Evolutionary conservation across 768 basidiomycete genomes (phyloP), one percentile per base, ranked within the genome.

Genomic region (Termitomyces sp.): DNA sequence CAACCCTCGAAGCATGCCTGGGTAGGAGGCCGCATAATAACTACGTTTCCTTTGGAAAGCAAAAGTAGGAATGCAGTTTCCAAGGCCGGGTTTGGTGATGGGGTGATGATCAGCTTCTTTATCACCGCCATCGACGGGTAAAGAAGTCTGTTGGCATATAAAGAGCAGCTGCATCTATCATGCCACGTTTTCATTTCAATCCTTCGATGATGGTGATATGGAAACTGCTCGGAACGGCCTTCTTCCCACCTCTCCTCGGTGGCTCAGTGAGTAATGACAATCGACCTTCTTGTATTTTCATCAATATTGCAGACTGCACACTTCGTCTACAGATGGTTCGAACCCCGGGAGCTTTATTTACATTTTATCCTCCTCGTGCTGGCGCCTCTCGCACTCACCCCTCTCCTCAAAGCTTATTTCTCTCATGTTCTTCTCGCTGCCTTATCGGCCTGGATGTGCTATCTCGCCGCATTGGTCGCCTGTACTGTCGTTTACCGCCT

Each of bases 401-500:
- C 50, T 15, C 27, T 55, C 16, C 37, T 55, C 7, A 16, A 45
- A 20, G 41, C 36, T 15, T 22, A 42, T 18, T 61, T 55, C 37
- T 48, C 53, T 8, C 18, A 44, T 34, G 37, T 15, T 4, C 31
- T 58, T 34, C 30, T 24, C 12, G 52, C 62, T 18, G 51, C 52
- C 20, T 16, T 61, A 2, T 49, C 53, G 4, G 39, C 44, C 13
- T 63, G 55, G 56, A 6, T 46, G 13, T 46, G 15, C 33, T 61
- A 63, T 37, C 18, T 58, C 9, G 37, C 27, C 13, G 49, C 46
- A 16, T 53, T 63, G 0, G 1, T 58, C 11, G 31, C 39, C 20
- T 63, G 6, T 30, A 49, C 56, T 18, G 9, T 57, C 27, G 4
- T 37, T 12, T 82, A 83, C 61, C 76, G 81, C 4, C 58, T 82